phyloP scores from a whole-genome alignment of 1,284 basidiomycete species.

The Ceratobasidium sp. region DNA sequence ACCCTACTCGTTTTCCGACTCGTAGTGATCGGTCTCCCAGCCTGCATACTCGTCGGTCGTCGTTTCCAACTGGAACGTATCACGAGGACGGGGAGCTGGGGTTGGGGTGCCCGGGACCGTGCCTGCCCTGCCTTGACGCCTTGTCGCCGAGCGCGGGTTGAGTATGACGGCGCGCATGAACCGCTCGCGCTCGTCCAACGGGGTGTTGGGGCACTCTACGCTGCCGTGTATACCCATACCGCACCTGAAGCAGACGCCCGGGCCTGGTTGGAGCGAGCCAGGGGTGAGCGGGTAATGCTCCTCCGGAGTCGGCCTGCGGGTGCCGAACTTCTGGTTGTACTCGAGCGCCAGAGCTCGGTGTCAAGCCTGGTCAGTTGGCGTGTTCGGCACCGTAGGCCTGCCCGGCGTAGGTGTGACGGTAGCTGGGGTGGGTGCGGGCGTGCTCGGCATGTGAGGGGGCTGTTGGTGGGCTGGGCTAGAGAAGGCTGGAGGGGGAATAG shows the following conservation, averaged over 20 bases:
- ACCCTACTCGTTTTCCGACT: constrained; percentile 27
- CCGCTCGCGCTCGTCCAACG: background rate
- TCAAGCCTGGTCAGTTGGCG: background rate
- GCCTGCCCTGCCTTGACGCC: background rate
- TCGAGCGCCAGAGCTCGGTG: background rate
- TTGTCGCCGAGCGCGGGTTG: background rate
- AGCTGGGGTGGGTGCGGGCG: background rate
- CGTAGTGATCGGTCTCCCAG: constrained; percentile 7
- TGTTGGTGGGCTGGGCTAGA: background rate
- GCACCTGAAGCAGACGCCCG: background rate
- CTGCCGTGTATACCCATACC: background rate
- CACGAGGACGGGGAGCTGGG: background rate
- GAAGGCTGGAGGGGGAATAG: background rate
- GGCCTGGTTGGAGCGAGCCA: background rate
- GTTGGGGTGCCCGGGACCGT: background rate
- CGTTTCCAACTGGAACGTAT: background rate
- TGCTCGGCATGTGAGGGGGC: background rate
- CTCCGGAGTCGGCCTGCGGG: background rate
- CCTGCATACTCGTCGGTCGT: background rate
- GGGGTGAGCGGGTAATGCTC: background rate
- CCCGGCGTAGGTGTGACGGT: background rate
- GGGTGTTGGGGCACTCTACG: constrained; percentile 8
- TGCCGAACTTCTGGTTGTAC: background rate
- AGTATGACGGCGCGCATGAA: background rate
- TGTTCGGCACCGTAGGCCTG: background rate